Evolutionary conservation across 129 eudicot species (phyloP), one percentile per base, ranked within the genome.

Genomic region (Lonicera japonica): DNA sequence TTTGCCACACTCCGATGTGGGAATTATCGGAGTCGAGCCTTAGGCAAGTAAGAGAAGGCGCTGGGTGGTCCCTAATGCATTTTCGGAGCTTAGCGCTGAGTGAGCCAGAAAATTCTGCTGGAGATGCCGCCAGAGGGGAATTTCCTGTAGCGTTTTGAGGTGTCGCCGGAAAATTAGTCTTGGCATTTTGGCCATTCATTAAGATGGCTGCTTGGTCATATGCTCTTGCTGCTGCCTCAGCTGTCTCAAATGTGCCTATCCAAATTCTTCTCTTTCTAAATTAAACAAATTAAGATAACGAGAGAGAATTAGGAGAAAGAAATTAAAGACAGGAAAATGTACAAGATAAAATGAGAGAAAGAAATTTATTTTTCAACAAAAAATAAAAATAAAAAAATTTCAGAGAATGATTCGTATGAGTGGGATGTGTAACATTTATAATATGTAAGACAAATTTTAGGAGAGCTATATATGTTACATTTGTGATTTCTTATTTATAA

Each of bases 1-100:
- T 87, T 58, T 87, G 95, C 95, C 95, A 87, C n/a, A 87, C 88
- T 0, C 95, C 95, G n/a, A 87, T 74, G 59, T 80, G 89, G 25
- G 90, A 83, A 20, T 58, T 83, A 56, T 80, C 87, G 25, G 73
- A 70, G 70, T 87, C 95, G 17, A 87, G 87, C 63, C 95, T 73
- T 52, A 87, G 51, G 56, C 95, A 87, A 14, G 90, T 83, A 29
- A 87, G 75, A 0, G 95, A 77, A 20, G 95, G 81, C 0, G 95
- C 73, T 1, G 87, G 87, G 54, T 73, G 87, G 58, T 73, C 82
- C 70, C 80, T 87, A 77, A 87, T 83, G 71, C 82, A 75, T 78
- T 78, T 87, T 24, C 73, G 82, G 17, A 87, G 83, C 70, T 87
- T 87, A 21, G 82, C 85, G 0, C 79, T 77, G 0, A 87, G 82